phyloP scores from a whole-genome alignment of 768 basidiomycete genomes.

The Xerocomus spinulosus region DNA sequence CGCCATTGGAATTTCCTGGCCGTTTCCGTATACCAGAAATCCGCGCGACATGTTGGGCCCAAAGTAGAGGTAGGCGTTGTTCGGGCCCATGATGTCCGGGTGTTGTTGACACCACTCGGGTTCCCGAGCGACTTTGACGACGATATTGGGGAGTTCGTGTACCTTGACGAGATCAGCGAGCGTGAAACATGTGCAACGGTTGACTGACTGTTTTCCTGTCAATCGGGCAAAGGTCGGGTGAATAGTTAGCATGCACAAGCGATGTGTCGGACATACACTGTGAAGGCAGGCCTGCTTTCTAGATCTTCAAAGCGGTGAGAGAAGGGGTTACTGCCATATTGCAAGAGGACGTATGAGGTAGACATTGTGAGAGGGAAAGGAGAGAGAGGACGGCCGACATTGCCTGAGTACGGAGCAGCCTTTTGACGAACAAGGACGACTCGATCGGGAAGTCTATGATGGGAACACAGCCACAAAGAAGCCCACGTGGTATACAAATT shows the following conservation, averaged over 20 bases:
- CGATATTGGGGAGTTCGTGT: slow-evolving; percentile 52
- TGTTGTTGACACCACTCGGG: slow-evolving; percentile 63
- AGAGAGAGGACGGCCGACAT: slow-evolving; percentile 8
- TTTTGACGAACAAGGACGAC: slow-evolving; percentile 40
- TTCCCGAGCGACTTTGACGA: slow-evolving; percentile 64
- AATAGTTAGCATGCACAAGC: neutral
- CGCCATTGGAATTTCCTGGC: slow-evolving; percentile 52
- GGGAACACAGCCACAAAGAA: slow-evolving; percentile 27
- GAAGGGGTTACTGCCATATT: slow-evolving; percentile 63
- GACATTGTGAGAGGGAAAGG: slow-evolving; percentile 32
- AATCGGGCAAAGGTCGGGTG: neutral
- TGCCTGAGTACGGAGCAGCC: slow-evolving; percentile 12
- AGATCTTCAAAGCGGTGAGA: slow-evolving; percentile 58
- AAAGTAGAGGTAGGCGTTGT: slow-evolving; percentile 69
- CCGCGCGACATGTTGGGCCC: slow-evolving; percentile 61
- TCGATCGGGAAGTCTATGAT: slow-evolving; percentile 36
- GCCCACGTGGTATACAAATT: slow-evolving; percentile 29
- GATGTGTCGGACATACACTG: slow-evolving; percentile 46
- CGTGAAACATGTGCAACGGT: neutral
- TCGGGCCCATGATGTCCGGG: slow-evolving; percentile 75
- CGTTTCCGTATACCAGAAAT: slow-evolving; percentile 66
- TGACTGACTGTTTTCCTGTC: slow-evolving; percentile 22
- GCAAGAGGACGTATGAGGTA: slow-evolving; percentile 47
- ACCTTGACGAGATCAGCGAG: slow-evolving; percentile 35
- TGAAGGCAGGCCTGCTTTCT: slow-evolving; percentile 61